Percentiles rank a stretch among this genome's conserved stretches.
Conservation (phyloP, 495 filamentous ascomycete species). For the Aspergillus taichungensis region DNA sequence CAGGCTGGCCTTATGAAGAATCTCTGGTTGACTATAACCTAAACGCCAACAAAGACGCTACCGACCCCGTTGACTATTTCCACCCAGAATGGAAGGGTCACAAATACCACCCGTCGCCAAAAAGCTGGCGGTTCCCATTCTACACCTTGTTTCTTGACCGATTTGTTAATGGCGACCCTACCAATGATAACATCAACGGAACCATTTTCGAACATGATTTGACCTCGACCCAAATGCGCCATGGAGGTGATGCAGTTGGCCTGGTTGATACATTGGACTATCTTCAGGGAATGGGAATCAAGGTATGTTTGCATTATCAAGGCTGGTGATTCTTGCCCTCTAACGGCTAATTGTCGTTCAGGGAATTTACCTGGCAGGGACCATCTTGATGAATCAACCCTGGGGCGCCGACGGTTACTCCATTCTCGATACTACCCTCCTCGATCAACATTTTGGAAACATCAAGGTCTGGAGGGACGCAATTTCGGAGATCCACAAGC, state of each 20-base stretch:
- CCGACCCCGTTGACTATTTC: constrained; percentile 51
- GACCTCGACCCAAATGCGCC: constrained; percentile 61
- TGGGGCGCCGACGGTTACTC: constrained; percentile 63
- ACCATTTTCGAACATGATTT: constrained; percentile 63
- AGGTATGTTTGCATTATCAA: constrained; percentile 25
- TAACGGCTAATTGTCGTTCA: constrained; percentile 8
- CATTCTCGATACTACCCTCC: constrained; percentile 59
- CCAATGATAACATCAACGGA: constrained; percentile 62
- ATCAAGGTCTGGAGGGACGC: constrained; percentile 55
- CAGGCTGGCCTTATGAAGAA: constrained; percentile 48
- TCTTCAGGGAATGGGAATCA: constrained; percentile 66
- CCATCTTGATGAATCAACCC: constrained; percentile 60
- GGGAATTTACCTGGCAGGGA: constrained; percentile 63
- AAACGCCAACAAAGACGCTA: constrained; percentile 53
- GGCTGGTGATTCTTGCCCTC: too few species aligned
- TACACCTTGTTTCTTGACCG: constrained; percentile 65
- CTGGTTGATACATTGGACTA: constrained; percentile 62
- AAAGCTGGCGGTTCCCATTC: constrained; percentile 64
- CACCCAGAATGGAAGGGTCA: constrained; percentile 47
- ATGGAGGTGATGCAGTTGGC: constrained; percentile 62
- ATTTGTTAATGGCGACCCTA: constrained; percentile 64
- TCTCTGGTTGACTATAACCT: constrained; percentile 48
- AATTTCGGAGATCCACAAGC: constrained; percentile 54
- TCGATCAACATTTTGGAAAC: constrained; percentile 61
- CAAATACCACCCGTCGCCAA: constrained; percentile 48